These are phyloP conservation scores for Sphagnurus paluster DNA, from an alignment of 1,284 basidiomycete genomes.

Conservation along the genomic window DNA sequence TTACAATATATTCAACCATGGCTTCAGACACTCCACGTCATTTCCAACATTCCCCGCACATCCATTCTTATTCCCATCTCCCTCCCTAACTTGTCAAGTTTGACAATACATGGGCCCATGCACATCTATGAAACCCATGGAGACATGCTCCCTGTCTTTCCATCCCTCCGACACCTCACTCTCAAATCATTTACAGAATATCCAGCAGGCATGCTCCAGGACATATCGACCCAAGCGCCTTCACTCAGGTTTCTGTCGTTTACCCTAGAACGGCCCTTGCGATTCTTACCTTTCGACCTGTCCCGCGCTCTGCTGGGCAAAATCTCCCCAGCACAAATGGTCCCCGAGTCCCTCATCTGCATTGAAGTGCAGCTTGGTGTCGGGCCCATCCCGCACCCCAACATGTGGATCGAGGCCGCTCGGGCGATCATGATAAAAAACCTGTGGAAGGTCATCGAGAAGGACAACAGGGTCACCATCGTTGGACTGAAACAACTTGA, in stretches of 20 bases:
- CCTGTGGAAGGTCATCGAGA: conserved; percentile 5
- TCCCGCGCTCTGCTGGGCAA: conserved; percentile 4
- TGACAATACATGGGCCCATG: conserved; percentile 14
- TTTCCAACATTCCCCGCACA: conserved; percentile 15
- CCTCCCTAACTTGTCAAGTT: conserved; percentile 11
- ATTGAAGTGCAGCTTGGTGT: conserved; percentile 18
- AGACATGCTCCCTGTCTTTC: conserved; percentile 15
- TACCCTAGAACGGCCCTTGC: conserved; percentile 19
- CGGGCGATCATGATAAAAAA: conserved; percentile 12
- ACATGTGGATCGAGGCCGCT: conserved; percentile 10
- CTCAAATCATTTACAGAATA: conserved; percentile 25
- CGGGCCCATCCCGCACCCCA: conserved; percentile 2
- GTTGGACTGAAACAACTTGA: conserved; percentile 2
- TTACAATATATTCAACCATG: conserved; percentile 8
- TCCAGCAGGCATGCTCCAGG: conserved; percentile 21
- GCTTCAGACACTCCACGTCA: conserved; percentile 12
- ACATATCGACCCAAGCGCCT: conserved; percentile 23
- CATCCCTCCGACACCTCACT: conserved; percentile 20
- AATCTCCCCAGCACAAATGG: background rate
- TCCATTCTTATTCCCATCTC: conserved; percentile 5
- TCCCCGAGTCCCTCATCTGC: conserved; percentile 13
- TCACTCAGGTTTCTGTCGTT: conserved; percentile 21
- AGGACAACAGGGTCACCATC: conserved; percentile 10
- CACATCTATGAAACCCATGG: conserved; percentile 1
- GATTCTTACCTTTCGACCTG: conserved; percentile 19